Evolutionary conservation across 1,284 basidiomycete species (phyloP).

Genomic region (Leccinum angustisporum): DNA sequence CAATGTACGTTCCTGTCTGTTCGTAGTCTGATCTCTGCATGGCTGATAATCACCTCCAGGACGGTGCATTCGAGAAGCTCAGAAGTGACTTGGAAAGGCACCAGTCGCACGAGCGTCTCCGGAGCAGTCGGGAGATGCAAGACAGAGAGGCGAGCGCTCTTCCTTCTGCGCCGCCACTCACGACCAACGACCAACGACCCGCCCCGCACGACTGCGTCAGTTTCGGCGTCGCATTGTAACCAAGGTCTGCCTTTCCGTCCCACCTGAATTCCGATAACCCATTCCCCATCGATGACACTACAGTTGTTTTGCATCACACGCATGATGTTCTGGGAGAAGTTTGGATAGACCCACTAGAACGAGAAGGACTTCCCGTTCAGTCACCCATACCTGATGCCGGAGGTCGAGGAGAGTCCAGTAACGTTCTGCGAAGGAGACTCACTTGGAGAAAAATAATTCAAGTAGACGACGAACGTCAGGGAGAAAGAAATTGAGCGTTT

Average conservation of each 20-base stretch:
- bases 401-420: neutral
- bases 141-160: neutral
- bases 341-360: constrained; percentile 44
- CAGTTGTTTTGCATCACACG: constrained; percentile 26
- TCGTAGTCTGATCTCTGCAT: neutral
- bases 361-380: constrained; percentile 41
- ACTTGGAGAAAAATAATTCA: constrained; percentile 14
- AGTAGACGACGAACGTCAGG: neutral
- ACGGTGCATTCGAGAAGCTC: constrained; percentile 50
- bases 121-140: constrained; percentile 10
- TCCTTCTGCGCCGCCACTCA: constrained; percentile 4
- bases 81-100: constrained; percentile 44
- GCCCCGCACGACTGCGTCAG: neutral
- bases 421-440: constrained; percentile 16
- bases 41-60: constrained; percentile 36
- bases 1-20: constrained; percentile 36
- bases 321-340: constrained; percentile 40
- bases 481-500: constrained; percentile 24
- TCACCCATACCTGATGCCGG: constrained; percentile 7
- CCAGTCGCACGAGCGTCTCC: constrained; percentile 21
- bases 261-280: constrained; percentile 22
- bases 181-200: constrained; percentile 2
- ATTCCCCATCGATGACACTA: constrained; percentile 15
- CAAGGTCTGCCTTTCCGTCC: neutral
- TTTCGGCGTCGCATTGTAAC: neutral